Base-by-base conservation (phyloP, 2,329 filamentous ascomycete species). In the Magnaporthiopsis rhizophila region DNA sequence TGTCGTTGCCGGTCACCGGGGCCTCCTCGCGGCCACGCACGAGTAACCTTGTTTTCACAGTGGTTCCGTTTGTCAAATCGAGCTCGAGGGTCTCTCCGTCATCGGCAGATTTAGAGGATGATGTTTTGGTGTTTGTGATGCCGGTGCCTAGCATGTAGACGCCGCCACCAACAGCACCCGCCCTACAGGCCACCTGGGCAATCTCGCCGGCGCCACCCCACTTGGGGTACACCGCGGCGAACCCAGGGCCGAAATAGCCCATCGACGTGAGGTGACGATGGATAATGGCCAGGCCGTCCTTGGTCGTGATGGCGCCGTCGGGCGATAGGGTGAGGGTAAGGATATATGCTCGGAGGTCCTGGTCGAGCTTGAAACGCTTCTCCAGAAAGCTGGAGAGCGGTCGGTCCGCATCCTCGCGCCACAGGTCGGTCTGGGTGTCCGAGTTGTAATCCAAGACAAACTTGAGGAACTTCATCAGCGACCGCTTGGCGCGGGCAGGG, bases 181-280 rank as follows among this genome's bases (percentile, higher is more conserved):
- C 92, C 69, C 94, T 89, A 74, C 95, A 98, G 5, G 88, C 91
- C 30, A 97, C 92, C 79, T 99, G 94, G 36, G 90, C 87, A 66
- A 98, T 86, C 76, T 99, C 94, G 38, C 92, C 89, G 60, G 90
- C 81, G 34, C 94, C 92, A 60, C 94, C 94, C 89, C 92, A 99
- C 80, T 97, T 97, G 28, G 93, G 89, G 69, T 96, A 86, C 15
- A 99, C 86, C 60, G 92, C 91, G 62, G 91, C 91, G 73, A 98
- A 98, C 12, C 94, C 92, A 61, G 90, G 85, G 0, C 94, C 94
- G 70, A 97, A 94, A 5, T 91, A 79, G 9, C 94, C 93, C 76
- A 96, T 93, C 0, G 94, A 97, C 18, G 85, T 84, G 62, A 98
- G 79, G 75, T 99, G 93, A 59, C 88, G 86, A 69, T 89, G 83